phyloP scores from a whole-genome alignment of 2,329 filamentous ascomycete species.

The Fusarium goolgardi region DNA sequence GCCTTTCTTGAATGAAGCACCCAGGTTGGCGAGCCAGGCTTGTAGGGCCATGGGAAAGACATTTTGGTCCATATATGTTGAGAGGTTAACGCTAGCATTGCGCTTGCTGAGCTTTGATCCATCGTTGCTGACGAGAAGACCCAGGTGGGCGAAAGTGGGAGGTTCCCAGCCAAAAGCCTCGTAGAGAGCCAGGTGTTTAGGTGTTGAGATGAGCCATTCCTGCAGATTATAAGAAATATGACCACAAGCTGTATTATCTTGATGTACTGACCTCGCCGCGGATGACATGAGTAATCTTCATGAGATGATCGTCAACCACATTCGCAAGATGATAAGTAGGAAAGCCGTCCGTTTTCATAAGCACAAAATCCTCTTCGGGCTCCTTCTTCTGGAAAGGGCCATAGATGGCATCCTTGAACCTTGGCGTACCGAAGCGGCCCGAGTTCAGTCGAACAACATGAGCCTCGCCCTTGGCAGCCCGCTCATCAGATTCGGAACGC shows the following conservation, averaged over 20 bases:
- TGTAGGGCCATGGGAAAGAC: constrained; percentile 64
- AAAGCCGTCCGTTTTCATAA: constrained; percentile 90
- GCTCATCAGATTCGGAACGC: constrained; percentile 73
- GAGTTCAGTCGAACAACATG: constrained; percentile 84
- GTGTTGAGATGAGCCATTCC: constrained; percentile 97
- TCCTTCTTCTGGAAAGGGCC: constrained; percentile 70
- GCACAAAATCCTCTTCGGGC: constrained; percentile 81
- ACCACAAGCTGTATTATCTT: not conserved
- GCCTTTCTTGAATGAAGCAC: constrained; percentile 50
- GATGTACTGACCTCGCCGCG: constrained; percentile 74
- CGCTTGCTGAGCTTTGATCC: constrained; percentile 89
- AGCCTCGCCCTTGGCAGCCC: constrained; percentile 74
- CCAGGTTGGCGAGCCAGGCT: constrained; percentile 85
- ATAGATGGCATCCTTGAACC: constrained; percentile 83
- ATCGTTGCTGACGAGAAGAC: constrained; percentile 75
- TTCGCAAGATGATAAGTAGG: constrained; percentile 98
- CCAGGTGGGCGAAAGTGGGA: constrained; percentile 83
- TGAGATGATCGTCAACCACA: constrained; percentile 93
- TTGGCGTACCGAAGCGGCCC: constrained; percentile 64
- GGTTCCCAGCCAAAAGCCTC: constrained; percentile 79
- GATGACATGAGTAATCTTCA: constrained; percentile 96
- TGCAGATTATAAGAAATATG: constrained; percentile 48
- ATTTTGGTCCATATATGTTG: constrained; percentile 61
- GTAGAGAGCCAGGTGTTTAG: constrained; percentile 77
- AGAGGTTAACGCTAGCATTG: constrained; percentile 64